Percentiles rank a stretch among this genome's conserved stretches.
phyloP scores from a whole-genome alignment of 1,139 yeast genomes.

The Kluyveromyces sp. region DNA sequence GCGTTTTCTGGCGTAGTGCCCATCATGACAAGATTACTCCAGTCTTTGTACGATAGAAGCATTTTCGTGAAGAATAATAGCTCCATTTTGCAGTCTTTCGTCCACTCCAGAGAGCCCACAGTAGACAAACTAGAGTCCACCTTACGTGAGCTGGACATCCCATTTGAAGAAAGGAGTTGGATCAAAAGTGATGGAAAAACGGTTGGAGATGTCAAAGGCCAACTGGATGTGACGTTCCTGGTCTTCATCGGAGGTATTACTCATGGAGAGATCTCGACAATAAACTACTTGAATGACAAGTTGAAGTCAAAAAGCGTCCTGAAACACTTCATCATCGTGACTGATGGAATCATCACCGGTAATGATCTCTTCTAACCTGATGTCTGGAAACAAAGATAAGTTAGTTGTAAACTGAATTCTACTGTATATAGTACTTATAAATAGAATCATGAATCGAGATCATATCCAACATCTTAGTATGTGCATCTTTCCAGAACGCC shows the following conservation, averaged over 20 bases:
- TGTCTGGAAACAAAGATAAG: too few relatives aligned
- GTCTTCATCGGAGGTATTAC: conserved; percentile 32
- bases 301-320: conserved; percentile 20
- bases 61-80: conserved; percentile 21
- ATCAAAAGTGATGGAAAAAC: conserved; percentile 15
- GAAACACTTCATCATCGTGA: conserved; percentile 26
- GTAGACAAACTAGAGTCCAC: conserved; percentile 20
- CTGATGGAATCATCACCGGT: conserved; percentile 22
- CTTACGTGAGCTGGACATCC: conserved; percentile 23
- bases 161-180: conserved; percentile 20
- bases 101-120: conserved; percentile 25
- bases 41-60: conserved; percentile 27
- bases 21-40: conserved; percentile 25
- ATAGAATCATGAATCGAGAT: conserved; percentile 6
- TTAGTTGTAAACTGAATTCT: neutral
- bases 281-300: conserved; percentile 20
- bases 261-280: conserved; percentile 30
- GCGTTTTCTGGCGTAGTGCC: conserved; percentile 34
- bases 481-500: too few relatives aligned
- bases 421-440: conserved; percentile 1
- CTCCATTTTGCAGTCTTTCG: conserved; percentile 28
- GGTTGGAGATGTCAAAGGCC: conserved; percentile 9
- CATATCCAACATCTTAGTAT: too few relatives aligned
- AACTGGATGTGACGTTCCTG: conserved; percentile 21
- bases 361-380: neutral